Conservation (phyloP, 768 basidiomycete genomes). For the Boletus subcaerulescens region DNA sequence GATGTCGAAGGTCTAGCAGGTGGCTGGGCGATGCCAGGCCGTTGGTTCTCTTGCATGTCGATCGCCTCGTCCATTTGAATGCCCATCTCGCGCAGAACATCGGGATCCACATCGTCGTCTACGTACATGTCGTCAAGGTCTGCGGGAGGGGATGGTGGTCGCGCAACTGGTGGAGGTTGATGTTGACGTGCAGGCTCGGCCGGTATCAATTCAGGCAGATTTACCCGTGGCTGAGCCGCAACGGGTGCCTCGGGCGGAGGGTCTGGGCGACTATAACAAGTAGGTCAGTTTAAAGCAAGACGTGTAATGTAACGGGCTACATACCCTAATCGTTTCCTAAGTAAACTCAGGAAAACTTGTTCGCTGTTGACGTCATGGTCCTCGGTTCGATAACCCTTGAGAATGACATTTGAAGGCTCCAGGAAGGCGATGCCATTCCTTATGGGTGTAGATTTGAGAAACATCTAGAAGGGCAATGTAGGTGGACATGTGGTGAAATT, state of each 20-base stretch:
- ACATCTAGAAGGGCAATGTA: slow-evolving; percentile 43
- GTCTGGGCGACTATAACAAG: slow-evolving; percentile 23
- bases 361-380: slow-evolving; percentile 62
- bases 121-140: slow-evolving; percentile 22
- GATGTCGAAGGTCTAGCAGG: slow-evolving; percentile 1
- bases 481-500: background rate
- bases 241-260: slow-evolving; percentile 15
- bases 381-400: slow-evolving; percentile 60
- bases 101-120: slow-evolving; percentile 30
- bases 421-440: slow-evolving; percentile 74
- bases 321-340: slow-evolving; percentile 69
- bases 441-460: slow-evolving; percentile 65
- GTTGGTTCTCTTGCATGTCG: slow-evolving; percentile 1
- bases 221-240: slow-evolving; percentile 6
- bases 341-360: slow-evolving; percentile 55
- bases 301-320: slow-evolving; percentile 14
- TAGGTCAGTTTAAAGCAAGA: background rate
- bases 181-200: slow-evolving; percentile 14
- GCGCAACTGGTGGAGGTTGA: slow-evolving; percentile 7
- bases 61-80: slow-evolving; percentile 16
- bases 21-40: background rate
- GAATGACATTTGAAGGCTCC: slow-evolving; percentile 59
- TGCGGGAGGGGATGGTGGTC: slow-evolving; percentile 10
- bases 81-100: slow-evolving; percentile 24
- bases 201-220: slow-evolving; percentile 14